Conservation (phyloP, 148 eudicot genomes). For the Vaccinium myrtillus region DNA sequence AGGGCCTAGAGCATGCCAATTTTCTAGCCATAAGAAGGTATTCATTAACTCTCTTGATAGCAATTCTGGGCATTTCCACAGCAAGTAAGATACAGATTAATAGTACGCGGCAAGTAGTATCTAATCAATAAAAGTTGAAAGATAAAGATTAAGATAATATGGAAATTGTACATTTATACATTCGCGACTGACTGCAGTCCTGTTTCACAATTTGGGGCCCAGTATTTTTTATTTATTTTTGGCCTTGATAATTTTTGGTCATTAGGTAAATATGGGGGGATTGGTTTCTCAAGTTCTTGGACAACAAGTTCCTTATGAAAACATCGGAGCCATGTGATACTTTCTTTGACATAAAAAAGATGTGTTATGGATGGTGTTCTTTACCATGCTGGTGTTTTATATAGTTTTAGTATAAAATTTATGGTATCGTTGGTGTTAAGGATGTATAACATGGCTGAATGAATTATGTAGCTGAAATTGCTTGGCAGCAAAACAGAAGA, state of each 20-base stretch:
- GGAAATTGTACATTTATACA: neutral
- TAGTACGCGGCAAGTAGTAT: neutral
- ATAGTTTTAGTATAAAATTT: neutral
- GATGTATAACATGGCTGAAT: conserved; percentile 1
- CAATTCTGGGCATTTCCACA: neutral
- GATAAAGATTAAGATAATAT: neutral
- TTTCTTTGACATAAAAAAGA: neutral
- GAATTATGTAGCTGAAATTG: conserved; percentile 33
- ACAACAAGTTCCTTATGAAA: neutral
- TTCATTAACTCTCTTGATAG: neutral
- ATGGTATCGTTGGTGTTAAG: neutral
- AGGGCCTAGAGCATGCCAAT: too few relatives aligned
- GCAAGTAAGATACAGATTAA: neutral
- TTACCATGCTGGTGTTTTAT: neutral
- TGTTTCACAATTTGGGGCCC: neutral
- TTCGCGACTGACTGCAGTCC: neutral
- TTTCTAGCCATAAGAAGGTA: too few relatives aligned
- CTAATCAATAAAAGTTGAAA: neutral
- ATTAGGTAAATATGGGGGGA: neutral
- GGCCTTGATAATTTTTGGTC: neutral
- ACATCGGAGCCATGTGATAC: neutral
- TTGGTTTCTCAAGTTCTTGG: neutral
- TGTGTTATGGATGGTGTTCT: neutral
- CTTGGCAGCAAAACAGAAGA: conserved; percentile 48
- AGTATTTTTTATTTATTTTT: neutral